Evolutionary conservation across 1,284 basidiomycete species (phyloP).

Genomic region (Agaricales sp.): DNA sequence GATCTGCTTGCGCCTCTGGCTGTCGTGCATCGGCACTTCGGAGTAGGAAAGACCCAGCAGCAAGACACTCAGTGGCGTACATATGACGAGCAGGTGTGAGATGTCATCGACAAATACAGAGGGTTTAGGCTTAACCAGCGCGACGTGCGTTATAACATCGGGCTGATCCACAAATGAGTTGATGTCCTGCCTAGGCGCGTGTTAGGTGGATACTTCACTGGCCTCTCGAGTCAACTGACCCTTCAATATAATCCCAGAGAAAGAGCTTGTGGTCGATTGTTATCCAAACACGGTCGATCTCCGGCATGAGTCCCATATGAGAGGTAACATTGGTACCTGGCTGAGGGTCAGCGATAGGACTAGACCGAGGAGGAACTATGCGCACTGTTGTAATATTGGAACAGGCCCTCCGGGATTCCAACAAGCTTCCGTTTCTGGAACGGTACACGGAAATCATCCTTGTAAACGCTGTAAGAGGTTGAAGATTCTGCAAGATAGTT

Average conservation of each 20-base stretch:
- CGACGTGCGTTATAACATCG: slow-evolving; percentile 84
- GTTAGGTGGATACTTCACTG: no score
- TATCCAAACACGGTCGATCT: slow-evolving; percentile 94
- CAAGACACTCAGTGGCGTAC: slow-evolving; percentile 75
- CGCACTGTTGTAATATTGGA: slow-evolving; percentile 74
- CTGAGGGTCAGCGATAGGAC: slow-evolving; percentile 14
- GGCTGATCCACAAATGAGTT: slow-evolving; percentile 86
- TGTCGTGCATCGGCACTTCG: slow-evolving; percentile 32
- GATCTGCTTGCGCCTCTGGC: slow-evolving; percentile 54
- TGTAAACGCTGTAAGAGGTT: slow-evolving; percentile 64
- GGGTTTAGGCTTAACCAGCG: slow-evolving; percentile 70
- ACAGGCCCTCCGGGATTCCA: slow-evolving; percentile 74
- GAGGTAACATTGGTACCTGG: slow-evolving; percentile 50
- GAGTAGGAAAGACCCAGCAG: slow-evolving; percentile 77
- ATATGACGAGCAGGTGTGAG: slow-evolving; percentile 82
- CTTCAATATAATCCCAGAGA: slow-evolving; percentile 94
- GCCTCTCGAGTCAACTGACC: slow-evolving; percentile 38
- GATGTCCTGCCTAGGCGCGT: slow-evolving; percentile 70
- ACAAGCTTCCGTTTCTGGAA: slow-evolving; percentile 73
- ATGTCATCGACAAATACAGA: slow-evolving; percentile 93
- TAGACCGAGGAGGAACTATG: slow-evolving; percentile 10
- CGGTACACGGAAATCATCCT: slow-evolving; percentile 70
- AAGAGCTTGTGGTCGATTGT: slow-evolving; percentile 92
- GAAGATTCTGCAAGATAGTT: slow-evolving; percentile 59
- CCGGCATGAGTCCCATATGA: slow-evolving; percentile 86